These are phyloP conservation scores for Byssoonygena ceratinophila DNA, from an alignment of 2,329 filamentous ascomycete species.

Conservation along the genomic window DNA sequence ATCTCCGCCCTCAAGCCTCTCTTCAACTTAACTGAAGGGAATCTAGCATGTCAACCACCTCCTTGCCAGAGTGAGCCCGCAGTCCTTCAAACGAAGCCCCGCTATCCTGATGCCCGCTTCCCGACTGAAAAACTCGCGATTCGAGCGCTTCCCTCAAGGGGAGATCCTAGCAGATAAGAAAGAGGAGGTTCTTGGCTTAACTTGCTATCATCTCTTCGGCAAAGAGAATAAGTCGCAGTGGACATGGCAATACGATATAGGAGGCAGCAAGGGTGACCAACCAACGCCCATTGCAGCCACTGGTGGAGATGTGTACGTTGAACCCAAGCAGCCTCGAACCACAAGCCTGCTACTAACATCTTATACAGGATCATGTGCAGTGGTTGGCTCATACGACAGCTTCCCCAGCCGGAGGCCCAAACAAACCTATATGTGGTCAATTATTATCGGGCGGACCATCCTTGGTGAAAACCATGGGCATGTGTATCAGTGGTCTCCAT, in stretches of 20 bases:
- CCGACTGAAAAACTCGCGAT: conserved; percentile 5
- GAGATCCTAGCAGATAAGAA: conserved; percentile 6
- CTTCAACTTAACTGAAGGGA: conserved; percentile 5
- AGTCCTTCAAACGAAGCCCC: background rate
- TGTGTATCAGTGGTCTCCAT: background rate
- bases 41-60: background rate
- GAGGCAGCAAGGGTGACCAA: conserved; percentile 1
- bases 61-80: background rate
- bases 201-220: conserved; percentile 6
- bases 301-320: conserved; percentile 7
- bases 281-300: background rate
- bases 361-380: conserved; percentile 10
- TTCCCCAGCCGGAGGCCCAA: background rate
- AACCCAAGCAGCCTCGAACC: conserved; percentile 2
- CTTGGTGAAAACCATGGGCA: background rate
- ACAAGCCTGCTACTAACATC: conserved; percentile 6
- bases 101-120: conserved; percentile 1
- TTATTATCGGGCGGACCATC: conserved; percentile 6
- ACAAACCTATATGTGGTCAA: conserved; percentile 2
- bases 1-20: background rate
- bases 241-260: conserved; percentile 1
- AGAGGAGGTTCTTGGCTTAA: conserved; percentile 4
- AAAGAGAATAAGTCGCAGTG: conserved; percentile 7
- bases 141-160: background rate
- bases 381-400: conserved; percentile 4